Conservation (phyloP, 1,139 yeast species). For the Wickerhamomyces sp. region DNA sequence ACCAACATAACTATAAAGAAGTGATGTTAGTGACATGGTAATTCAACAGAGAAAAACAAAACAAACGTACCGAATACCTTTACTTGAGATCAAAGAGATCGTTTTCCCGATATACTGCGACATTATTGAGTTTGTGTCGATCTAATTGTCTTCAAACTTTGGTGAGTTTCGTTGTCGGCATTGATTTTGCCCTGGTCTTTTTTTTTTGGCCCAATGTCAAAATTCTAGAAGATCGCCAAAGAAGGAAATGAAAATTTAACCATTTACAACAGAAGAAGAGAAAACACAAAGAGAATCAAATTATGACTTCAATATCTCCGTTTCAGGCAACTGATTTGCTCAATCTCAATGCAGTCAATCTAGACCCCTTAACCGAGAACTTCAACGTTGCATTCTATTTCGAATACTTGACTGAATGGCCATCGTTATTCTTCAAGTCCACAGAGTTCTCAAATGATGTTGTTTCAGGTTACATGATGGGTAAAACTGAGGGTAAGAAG, state of each 20-base stretch:
- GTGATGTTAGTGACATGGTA: background rate
- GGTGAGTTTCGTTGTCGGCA: background rate
- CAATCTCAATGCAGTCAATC: slow-evolving; percentile 64
- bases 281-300: background rate
- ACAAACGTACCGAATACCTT: slow-evolving; percentile 57
- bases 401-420: slow-evolving; percentile 83
- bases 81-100: slow-evolving; percentile 81
- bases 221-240: background rate
- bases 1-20: slow-evolving; percentile 65
- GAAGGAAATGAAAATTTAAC: background rate
- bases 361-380: slow-evolving; percentile 88
- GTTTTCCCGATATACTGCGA: slow-evolving; percentile 91
- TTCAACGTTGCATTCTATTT: slow-evolving; percentile 80
- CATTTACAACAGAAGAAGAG: too few species aligned
- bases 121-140: slow-evolving; percentile 34
- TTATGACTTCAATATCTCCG: slow-evolving; percentile 78
- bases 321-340: slow-evolving; percentile 83
- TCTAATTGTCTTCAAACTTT: background rate
- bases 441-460: slow-evolving; percentile 35
- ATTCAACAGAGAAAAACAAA: background rate
- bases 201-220: background rate
- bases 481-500: slow-evolving; percentile 86
- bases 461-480: slow-evolving; percentile 79
- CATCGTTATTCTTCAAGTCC: slow-evolving; percentile 80
- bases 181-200: background rate